phyloP scores from a whole-genome alignment of 2,329 filamentous ascomycete genomes.

The Claviceps arundinis region DNA sequence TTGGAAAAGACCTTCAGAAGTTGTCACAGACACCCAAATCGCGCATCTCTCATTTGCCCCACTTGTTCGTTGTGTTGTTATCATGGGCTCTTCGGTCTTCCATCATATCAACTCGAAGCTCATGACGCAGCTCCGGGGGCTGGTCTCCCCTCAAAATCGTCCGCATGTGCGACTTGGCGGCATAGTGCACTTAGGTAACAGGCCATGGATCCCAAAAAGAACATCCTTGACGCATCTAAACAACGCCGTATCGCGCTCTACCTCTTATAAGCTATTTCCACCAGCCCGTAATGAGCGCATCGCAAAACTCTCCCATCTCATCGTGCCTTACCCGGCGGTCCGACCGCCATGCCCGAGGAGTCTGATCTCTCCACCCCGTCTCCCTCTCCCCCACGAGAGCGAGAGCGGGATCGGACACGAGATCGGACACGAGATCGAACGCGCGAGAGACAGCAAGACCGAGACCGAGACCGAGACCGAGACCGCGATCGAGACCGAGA shows the following conservation, averaged over 20 bases:
- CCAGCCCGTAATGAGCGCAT: background rate
- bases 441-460: background rate
- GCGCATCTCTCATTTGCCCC: background rate
- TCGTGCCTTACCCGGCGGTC: background rate
- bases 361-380: conserved; percentile 1
- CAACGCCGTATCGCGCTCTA: background rate
- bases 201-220: background rate
- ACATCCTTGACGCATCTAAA: background rate
- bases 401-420: background rate
- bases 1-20: background rate
- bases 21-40: background rate
- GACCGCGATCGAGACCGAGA: background rate
- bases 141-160: background rate
- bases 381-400: conserved; percentile 1
- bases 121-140: conserved; percentile 3
- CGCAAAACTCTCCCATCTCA: background rate
- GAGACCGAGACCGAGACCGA: background rate
- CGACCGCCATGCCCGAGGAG: conserved; percentile 4
- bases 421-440: background rate
- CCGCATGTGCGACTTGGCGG: conserved; percentile 1
- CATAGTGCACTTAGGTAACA: background rate
- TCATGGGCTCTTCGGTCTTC: background rate
- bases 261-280: background rate
- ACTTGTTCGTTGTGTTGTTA: background rate
- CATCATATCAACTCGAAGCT: background rate